phyloP scores from a whole-genome alignment of 371 early-diverging fungal species.

The Saksenaea oblongispora region DNA sequence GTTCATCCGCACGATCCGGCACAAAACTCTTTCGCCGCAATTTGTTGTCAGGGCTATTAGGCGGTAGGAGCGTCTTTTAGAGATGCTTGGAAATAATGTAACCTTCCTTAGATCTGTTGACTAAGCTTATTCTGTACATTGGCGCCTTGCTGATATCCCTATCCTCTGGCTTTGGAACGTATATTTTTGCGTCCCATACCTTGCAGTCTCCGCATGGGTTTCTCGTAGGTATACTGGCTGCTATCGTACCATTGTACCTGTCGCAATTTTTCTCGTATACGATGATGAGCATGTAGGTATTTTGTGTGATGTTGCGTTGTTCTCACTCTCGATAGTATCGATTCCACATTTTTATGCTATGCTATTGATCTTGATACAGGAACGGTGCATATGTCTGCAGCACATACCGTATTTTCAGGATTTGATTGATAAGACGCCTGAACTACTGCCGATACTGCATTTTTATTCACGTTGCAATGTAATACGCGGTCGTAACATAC shows the following conservation, averaged over 20 bases:
- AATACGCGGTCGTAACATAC: neutral
- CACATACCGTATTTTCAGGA: conserved; percentile 50
- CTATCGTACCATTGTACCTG: conserved; percentile 67
- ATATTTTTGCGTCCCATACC: conserved; percentile 66
- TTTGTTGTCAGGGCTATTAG: conserved; percentile 65
- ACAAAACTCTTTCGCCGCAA: conserved; percentile 77
- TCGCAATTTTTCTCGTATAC: conserved; percentile 70
- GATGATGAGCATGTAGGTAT: conserved; percentile 76
- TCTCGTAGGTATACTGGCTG: conserved; percentile 64
- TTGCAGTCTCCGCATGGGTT: conserved; percentile 70
- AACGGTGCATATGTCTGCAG: conserved; percentile 57
- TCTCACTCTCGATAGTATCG: conserved; percentile 54
- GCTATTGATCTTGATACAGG: conserved; percentile 79
- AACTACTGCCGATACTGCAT: neutral
- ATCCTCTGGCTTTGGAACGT: conserved; percentile 61
- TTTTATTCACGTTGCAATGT: neutral
- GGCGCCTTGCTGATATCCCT: conserved; percentile 58
- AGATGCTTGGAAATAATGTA: neutral
- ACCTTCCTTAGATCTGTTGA: conserved; percentile 48
- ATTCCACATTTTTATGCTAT: conserved; percentile 80
- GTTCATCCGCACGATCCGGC: conserved; percentile 57
- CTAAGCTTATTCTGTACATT: conserved; percentile 54
- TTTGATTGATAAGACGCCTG: conserved; percentile 17
- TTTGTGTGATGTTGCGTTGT: neutral
- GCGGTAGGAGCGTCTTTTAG: conserved; percentile 38